Evolutionary conservation across 495 filamentous ascomycete genomes (phyloP), one percentile per base, ranked within the genome.

Genomic region (Xylona heveae): DNA sequence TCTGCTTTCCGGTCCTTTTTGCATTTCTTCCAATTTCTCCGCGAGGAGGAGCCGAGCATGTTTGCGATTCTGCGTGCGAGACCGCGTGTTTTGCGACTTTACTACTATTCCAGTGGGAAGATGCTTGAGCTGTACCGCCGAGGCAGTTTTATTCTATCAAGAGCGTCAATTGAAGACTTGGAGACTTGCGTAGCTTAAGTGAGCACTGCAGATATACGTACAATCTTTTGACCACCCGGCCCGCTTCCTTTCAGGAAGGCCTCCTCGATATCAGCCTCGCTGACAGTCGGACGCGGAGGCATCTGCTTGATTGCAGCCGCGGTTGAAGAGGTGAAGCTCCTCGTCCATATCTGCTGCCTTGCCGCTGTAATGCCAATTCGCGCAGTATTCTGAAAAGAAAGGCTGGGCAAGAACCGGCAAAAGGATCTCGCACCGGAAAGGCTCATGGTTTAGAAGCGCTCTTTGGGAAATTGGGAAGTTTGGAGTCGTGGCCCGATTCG

Each of bases 161-260:
- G 1, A 15, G n/a, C n/a, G n/a, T n/a, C n/a, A n/a, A n/a, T n/a
- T n/a, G n/a, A n/a, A n/a, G n/a, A n/a, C 10, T 15, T 30, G n/a
- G n/a, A 13, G 28, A 30, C 6, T 5, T 7, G 23, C 23, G 23
- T 25, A 7, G n/a, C 23, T 25, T 13, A 25, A 7, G 7, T 25
- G n/a, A 7, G n/a, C 23, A 25, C 7, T 25, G n/a, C n/a, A 7
- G n/a, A 25, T 25, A 25, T 25, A 25, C 55, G 19, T 46, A 69
- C 66, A 53, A 94, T 95, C 51, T 95, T 95, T 51, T 97, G 88
- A 0, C 88, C 88, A 28, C 88, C 88, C 1, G 88, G 88, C 7
- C 88, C 88, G 43, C 68, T 78, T 45, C 88, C 88, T 48, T 83
- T 91, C 17, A 97, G 64, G 55, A 88, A 97, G 27, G 64, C 63